Evolutionary conservation across 495 filamentous ascomycete species (phyloP).

Genomic region (Aspergillus asperescens): DNA sequence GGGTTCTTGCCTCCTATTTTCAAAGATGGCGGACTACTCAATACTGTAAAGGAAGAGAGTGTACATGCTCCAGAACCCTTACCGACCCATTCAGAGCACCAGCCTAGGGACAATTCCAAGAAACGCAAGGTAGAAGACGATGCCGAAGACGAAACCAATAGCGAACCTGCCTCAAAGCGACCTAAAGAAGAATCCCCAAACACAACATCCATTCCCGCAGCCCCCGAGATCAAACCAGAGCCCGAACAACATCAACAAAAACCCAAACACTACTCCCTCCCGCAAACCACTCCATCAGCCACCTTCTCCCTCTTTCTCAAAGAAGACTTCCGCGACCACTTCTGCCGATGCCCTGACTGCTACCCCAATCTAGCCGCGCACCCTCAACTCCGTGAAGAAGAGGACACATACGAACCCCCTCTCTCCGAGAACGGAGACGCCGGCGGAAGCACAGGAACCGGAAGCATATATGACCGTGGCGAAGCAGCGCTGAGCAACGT

Average conservation of each 20-base stretch:
- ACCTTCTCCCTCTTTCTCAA: constrained; percentile 77
- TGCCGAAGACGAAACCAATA: constrained; percentile 33
- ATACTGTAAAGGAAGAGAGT: constrained; percentile 1
- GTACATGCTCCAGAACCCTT: constrained; percentile 2
- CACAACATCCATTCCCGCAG: constrained; percentile 18
- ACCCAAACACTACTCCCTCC: constrained; percentile 42
- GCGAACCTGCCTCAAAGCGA: constrained; percentile 52
- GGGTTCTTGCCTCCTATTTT: constrained; percentile 76
- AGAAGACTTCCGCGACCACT: constrained; percentile 63
- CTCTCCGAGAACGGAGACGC: constrained; percentile 57
- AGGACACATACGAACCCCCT: constrained; percentile 87
- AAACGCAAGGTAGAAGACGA: constrained; percentile 77
- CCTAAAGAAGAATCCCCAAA: constrained; percentile 39
- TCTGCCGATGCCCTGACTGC: constrained; percentile 76
- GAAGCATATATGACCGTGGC: constrained; percentile 79
- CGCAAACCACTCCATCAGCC: constrained; percentile 41
- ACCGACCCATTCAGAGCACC: constrained; percentile 9
- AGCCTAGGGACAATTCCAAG: constrained; percentile 37
- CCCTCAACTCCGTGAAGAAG: constrained; percentile 82
- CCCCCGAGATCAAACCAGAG: constrained; percentile 19
- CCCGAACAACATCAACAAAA: constrained; percentile 24
- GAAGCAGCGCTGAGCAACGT: constrained; percentile 85
- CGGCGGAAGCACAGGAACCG: constrained; percentile 54
- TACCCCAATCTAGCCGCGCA: constrained; percentile 66
- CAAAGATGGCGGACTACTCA: constrained; percentile 28